These are phyloP conservation scores for Peronospora destructor DNA, from an alignment of 352 stramenopile species.

Conservation along the genomic window DNA sequence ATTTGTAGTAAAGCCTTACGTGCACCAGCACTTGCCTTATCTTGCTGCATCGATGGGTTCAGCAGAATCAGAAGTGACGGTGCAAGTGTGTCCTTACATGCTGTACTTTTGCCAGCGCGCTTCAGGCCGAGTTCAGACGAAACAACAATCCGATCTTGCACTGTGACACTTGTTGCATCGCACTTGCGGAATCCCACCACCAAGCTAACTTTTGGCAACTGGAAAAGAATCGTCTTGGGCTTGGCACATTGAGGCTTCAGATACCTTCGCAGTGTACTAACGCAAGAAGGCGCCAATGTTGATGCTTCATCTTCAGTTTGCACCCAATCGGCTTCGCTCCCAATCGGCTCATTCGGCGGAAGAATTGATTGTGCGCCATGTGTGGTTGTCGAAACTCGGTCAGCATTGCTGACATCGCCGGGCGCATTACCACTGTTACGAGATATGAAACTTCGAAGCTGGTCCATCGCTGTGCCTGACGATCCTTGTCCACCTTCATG, in stretches of 20 bases:
- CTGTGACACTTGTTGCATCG: slow-evolving; percentile 16
- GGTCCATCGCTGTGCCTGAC: slow-evolving; percentile 36
- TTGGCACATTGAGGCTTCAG: slow-evolving; percentile 25
- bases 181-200: slow-evolving; percentile 39
- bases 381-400: slow-evolving; percentile 2
- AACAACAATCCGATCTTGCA: slow-evolving; percentile 25
- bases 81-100: slow-evolving; percentile 5
- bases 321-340: slow-evolving; percentile 19
- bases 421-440: slow-evolving; percentile 17
- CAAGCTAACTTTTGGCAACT: slow-evolving; percentile 40
- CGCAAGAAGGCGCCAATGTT: slow-evolving; percentile 1
- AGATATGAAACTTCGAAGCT: slow-evolving; percentile 49
- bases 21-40: slow-evolving; percentile 25
- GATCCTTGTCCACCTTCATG: slow-evolving; percentile 13
- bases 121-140: slow-evolving; percentile 29
- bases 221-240: slow-evolving; percentile 31
- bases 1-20: slow-evolving; percentile 28
- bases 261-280: slow-evolving; percentile 9
- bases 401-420: slow-evolving; percentile 10
- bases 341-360: slow-evolving; percentile 13
- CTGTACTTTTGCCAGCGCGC: slow-evolving; percentile 12
- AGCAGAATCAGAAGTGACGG: slow-evolving; percentile 18
- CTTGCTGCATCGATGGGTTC: slow-evolving; percentile 13
- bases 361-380: slow-evolving; percentile 4
- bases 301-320: slow-evolving; percentile 19